Evolutionary conservation across 768 basidiomycete genomes (phyloP), one percentile per base, ranked within the genome.

Genomic region (Russula dissimulans): DNA sequence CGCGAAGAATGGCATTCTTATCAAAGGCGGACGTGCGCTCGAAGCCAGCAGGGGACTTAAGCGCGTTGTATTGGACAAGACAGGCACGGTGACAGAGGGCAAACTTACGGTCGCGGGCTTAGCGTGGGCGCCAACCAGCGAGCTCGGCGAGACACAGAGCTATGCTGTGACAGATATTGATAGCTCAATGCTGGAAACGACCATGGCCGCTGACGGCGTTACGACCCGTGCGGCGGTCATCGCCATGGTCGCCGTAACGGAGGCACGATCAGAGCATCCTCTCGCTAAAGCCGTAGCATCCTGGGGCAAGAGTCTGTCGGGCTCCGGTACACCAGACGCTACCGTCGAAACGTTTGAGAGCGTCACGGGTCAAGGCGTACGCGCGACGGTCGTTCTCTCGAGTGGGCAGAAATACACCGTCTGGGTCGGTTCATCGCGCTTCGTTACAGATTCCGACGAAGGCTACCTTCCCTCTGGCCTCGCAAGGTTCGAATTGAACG

Each of bases 41-140:
- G 97, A 99, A 70, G 93, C 91, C 3, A 93, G 92, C 72, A 85
- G 82, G 65, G 78, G 79, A 54, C 84, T 98, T 67, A 84, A 85
- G 70, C 79, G 84, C 14, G 84, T 98, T 63, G 83, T 97, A 0
- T 70, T 98, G 51, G 97, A 99, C 79, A 99, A 99, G 79, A 99
- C 97, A 0, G 97, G 97, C 11, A 99, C 97, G 0, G 84, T 99
- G 11, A 99, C 97, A 0, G 80, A 92, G 49, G 97, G 97, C n/a
- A 97, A 92, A 74, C 79, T 97, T 68, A 83, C 77, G 36, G 89
- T 99, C 53, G 79, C 81, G 3, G 86, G 82, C 0, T 74, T 91
- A 56, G 79, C 78, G 45, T 99, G 95, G 97, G 85, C 80, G 11
- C 77, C 81, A 17, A 60, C 73, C 2, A 67, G 60, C 49, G 72